A percentile compares a stretch with the other conserved stretches of the same genome.
Evolutionary conservation across 441 rosid genomes (phyloP).

Genomic region (Syzygium syzygioides): DNA sequence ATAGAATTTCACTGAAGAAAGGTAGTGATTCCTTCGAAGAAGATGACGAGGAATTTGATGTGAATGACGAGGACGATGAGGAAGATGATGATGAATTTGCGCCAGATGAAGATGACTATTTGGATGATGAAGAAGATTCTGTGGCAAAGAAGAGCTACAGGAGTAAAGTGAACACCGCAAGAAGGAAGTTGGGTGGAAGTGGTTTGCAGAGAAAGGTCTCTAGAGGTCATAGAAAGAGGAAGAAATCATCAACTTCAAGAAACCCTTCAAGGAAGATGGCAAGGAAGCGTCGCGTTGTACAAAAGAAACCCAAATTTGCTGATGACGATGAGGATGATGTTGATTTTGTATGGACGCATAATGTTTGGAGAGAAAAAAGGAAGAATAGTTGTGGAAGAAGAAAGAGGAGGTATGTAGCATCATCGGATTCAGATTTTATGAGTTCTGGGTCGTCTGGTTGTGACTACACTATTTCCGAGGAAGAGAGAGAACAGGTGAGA

Average conservation of each 20-base stretch:
- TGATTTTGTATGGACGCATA: slow-evolving; percentile 39
- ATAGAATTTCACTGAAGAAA: slow-evolving; percentile 41
- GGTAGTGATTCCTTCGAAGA: slow-evolving; percentile 36
- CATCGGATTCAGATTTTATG: slow-evolving; percentile 74
- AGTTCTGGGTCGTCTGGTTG: slow-evolving; percentile 59
- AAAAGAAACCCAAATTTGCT: slow-evolving; percentile 41
- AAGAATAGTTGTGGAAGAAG: slow-evolving; percentile 30
- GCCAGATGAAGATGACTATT: slow-evolving; percentile 55
- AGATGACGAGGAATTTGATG: slow-evolving; percentile 41
- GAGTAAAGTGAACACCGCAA: slow-evolving; percentile 17
- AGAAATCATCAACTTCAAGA: slow-evolving; percentile 33
- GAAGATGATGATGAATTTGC: slow-evolving; percentile 60
- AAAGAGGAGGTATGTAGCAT: slow-evolving; percentile 36
- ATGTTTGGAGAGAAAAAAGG: slow-evolving; percentile 33
- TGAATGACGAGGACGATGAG: slow-evolving; percentile 37
- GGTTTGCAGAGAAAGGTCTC: slow-evolving; percentile 24
- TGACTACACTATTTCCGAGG: slow-evolving; percentile 89
- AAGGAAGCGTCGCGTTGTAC: slow-evolving; percentile 31
- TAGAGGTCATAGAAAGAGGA: slow-evolving; percentile 33
- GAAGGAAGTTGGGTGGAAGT: slow-evolving; percentile 24
- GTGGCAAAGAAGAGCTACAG: slow-evolving; percentile 23
- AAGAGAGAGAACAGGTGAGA: slow-evolving; percentile 85
- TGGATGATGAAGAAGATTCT: slow-evolving; percentile 63
- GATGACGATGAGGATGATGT: slow-evolving; percentile 25
- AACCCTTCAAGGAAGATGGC: slow-evolving; percentile 33